A percentile compares a stretch with the other conserved stretches of the same genome.
Evolutionary conservation across 306 rosid genomes (phyloP).

Genomic region (Comarum palustre): DNA sequence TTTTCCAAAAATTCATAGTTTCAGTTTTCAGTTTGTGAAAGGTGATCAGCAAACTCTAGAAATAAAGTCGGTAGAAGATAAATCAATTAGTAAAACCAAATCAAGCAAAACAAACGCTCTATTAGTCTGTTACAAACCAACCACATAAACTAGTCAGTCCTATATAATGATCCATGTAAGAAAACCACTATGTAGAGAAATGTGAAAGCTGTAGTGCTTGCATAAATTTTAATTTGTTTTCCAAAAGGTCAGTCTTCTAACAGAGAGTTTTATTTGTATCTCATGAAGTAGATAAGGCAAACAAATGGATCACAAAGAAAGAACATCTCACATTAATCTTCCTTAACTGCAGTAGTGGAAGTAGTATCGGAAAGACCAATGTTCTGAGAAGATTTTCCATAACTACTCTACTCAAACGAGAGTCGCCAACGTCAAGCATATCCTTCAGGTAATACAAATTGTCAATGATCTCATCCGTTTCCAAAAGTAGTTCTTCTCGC

Average conservation of each 20-base stretch:
- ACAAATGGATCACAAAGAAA: background rate
- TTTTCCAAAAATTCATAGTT: background rate
- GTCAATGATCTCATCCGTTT: conserved; percentile 61
- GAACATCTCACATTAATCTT: conserved; percentile 52
- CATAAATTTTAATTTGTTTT: background rate
- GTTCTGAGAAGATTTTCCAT: conserved; percentile 57
- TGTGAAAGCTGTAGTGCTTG: background rate
- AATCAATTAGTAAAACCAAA: background rate
- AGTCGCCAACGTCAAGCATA: conserved; percentile 52
- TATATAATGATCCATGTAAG: background rate
- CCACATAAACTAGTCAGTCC: background rate
- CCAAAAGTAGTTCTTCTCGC: conserved; percentile 49
- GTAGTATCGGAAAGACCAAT: conserved; percentile 56
- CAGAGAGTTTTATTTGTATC: conserved; percentile 13
- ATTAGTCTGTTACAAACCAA: background rate
- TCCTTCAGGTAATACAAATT: conserved; percentile 76
- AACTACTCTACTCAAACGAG: conserved; percentile 46
- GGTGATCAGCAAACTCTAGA: background rate
- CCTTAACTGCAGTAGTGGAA: conserved; percentile 48
- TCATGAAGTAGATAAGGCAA: background rate
- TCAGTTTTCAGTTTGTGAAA: background rate
- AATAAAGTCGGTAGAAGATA: background rate
- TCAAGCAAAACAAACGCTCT: background rate
- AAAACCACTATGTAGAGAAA: background rate
- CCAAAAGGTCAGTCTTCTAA: conserved; percentile 10